Evolutionary conservation across 1,139 yeast species (phyloP), one percentile per base, ranked within the genome.

Genomic region (Saccharomyces pastorianus): DNA sequence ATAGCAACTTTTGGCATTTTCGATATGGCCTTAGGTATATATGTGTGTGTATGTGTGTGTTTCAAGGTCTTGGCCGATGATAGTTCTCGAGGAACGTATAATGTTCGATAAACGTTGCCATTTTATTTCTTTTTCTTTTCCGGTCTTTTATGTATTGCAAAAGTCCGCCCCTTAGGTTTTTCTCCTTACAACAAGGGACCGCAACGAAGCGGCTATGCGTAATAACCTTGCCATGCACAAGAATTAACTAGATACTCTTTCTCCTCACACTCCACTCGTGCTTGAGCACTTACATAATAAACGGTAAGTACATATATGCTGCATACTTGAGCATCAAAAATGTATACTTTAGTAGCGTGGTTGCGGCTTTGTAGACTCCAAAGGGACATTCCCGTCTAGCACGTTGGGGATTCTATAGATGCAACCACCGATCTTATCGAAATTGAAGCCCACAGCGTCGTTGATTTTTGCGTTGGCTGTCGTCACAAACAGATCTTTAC

Each of bases 401-500:
- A 50, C 54, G 41, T 56, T 51, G 8, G 47, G 47, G 2, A 57
- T 46, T 52, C 53, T 53, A 50, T 53, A 60, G 29, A 60, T 47
- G n/a, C 55, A 51, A 2, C 65, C 64, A 31, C 63, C 65, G 7
- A 31, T 9, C 5, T 11, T 27, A 32, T 60, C 59, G 9, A 46
- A 51, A 23, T 51, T 34, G 25, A 23, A 29, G 1, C 32, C n/a
- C 4, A 32, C 53, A 13, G 52, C 51, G 38, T 54, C 58, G 48
- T 52, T 49, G n/a, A 61, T 54, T 51, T 78, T 69, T 57, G 73
- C 64, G 59, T 81, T 81, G 1, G 86, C 96, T 23, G 85, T 78
- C 11, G 96, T 85, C 49, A 89, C 80, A 63, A 78, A 84, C 55
- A 90, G 62, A 54, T 82, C 85, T 62, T 82, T 79, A 3, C 96